These are phyloP conservation scores for Vitis hybrid DNA, from an alignment of 177 flowering plant species.

Conservation along the genomic window DNA sequence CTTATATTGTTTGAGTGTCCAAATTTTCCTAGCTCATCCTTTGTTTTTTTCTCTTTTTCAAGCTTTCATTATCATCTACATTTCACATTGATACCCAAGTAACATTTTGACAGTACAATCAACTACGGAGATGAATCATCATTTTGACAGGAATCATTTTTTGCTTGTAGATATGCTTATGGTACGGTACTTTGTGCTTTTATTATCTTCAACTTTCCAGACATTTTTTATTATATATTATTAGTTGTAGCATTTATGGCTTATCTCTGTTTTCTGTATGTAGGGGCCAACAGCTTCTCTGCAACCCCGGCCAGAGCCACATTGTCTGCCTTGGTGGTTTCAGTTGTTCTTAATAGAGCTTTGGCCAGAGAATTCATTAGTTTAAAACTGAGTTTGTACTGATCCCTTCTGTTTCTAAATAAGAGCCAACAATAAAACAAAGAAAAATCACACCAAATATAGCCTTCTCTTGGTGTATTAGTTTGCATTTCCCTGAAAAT, in stretches of 20 bases:
- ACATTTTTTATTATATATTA: too few species aligned
- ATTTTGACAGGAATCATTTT: conserved; percentile 94
- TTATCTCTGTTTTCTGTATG: too few species aligned
- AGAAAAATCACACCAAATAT: not conserved
- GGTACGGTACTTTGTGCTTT: too few species aligned
- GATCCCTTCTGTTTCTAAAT: not conserved
- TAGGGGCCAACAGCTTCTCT: not conserved
- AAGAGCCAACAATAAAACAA: not conserved
- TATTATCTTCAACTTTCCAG: too few species aligned
- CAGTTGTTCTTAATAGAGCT: not conserved
- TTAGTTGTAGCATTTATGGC: too few species aligned
- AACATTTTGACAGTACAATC: conserved; percentile 63
- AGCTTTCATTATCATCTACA: too few species aligned
- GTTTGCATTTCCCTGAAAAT: too few species aligned
- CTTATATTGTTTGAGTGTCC: too few species aligned
- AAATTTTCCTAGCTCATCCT: too few species aligned
- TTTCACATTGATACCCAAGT: not conserved
- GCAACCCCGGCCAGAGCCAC: not conserved
- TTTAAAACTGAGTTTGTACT: not conserved
- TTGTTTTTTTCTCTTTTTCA: not conserved
- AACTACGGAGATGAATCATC: conserved; percentile 87
- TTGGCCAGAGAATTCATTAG: not conserved
- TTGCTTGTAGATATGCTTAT: conserved; percentile 27
- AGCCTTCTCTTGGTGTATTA: too few species aligned
- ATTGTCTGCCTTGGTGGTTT: not conserved